phyloP scores from a whole-genome alignment of 306 rosid species.

The Oxytropis ochrocephala region DNA sequence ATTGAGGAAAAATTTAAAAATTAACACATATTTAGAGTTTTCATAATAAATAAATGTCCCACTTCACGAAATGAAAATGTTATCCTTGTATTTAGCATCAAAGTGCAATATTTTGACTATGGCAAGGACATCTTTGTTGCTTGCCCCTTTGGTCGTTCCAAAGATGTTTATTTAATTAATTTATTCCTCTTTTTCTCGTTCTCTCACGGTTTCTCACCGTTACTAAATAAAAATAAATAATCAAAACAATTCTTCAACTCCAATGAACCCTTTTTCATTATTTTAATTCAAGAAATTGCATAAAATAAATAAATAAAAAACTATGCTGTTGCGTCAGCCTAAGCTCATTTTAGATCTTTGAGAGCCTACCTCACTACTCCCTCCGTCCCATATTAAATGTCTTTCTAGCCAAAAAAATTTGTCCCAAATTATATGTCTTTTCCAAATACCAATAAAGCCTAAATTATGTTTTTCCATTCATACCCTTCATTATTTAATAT shows the following conservation, averaged over 20 bases:
- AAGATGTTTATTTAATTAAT: background rate
- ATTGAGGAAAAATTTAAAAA: too few relatives aligned
- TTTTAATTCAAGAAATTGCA: slow-evolving; percentile 1
- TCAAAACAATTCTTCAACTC: slow-evolving; percentile 18
- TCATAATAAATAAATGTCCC: background rate
- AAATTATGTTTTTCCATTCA: too few relatives aligned
- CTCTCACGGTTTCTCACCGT: background rate
- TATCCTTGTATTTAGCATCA: slow-evolving; percentile 16
- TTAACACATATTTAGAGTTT: background rate
- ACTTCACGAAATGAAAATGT: background rate
- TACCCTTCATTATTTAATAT: too few relatives aligned
- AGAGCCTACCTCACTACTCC: slow-evolving; percentile 20
- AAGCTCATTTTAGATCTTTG: slow-evolving; percentile 30
- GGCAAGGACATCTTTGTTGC: slow-evolving; percentile 33
- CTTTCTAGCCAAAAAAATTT: too few relatives aligned
- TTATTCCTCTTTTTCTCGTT: background rate
- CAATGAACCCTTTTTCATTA: slow-evolving; percentile 8
- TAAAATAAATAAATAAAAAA: slow-evolving; percentile 14
- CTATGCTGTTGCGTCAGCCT: slow-evolving; percentile 32
- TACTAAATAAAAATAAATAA: background rate
- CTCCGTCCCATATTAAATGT: too few relatives aligned
- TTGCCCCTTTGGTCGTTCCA: slow-evolving; percentile 27
- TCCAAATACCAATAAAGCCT: too few relatives aligned
- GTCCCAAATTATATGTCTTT: too few relatives aligned
- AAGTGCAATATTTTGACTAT: slow-evolving; percentile 23